These are phyloP conservation scores for Phytopythium cucurbitacearum DNA, from an alignment of 352 stramenopile species.

Conservation along the genomic window DNA sequence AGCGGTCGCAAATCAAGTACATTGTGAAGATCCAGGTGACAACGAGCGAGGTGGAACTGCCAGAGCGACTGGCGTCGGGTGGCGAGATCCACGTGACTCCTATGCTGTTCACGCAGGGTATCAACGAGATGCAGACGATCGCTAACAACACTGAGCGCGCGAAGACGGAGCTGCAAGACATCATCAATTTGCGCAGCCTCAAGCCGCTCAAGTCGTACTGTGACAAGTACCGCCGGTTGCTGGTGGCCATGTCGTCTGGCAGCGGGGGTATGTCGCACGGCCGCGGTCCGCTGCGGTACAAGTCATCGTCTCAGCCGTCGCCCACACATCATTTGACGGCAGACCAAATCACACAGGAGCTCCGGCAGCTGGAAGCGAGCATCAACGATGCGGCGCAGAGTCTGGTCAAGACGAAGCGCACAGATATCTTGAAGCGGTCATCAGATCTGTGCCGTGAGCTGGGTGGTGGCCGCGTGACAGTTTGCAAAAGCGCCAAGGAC, in stretches of 20 bases:
- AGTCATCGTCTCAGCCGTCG: constrained; percentile 43
- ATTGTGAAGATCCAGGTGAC: constrained; percentile 79
- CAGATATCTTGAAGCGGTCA: constrained; percentile 79
- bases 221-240: constrained; percentile 73
- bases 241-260: constrained; percentile 41
- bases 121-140: constrained; percentile 95
- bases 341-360: constrained; percentile 65
- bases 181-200: constrained; percentile 88
- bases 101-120: constrained; percentile 87
- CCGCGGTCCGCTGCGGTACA: constrained; percentile 39
- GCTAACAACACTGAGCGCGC: constrained; percentile 88
- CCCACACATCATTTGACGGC: constrained; percentile 58
- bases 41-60: constrained; percentile 71
- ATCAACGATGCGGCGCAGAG: constrained; percentile 79
- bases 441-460: constrained; percentile 83
- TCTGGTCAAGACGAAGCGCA: constrained; percentile 83
- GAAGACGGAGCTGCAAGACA: constrained; percentile 87
- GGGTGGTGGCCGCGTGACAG: constrained; percentile 89
- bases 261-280: constrained; percentile 24
- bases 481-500: constrained; percentile 98
- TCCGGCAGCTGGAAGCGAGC: constrained; percentile 52
- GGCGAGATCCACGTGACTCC: constrained; percentile 83
- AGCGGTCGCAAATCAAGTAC: constrained; percentile 73
- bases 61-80: constrained; percentile 55
- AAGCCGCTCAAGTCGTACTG: constrained; percentile 78